Evolutionary conservation across 2,329 filamentous ascomycete genomes (phyloP).

Genomic region (Aspergillus ochraceoroseus): DNA sequence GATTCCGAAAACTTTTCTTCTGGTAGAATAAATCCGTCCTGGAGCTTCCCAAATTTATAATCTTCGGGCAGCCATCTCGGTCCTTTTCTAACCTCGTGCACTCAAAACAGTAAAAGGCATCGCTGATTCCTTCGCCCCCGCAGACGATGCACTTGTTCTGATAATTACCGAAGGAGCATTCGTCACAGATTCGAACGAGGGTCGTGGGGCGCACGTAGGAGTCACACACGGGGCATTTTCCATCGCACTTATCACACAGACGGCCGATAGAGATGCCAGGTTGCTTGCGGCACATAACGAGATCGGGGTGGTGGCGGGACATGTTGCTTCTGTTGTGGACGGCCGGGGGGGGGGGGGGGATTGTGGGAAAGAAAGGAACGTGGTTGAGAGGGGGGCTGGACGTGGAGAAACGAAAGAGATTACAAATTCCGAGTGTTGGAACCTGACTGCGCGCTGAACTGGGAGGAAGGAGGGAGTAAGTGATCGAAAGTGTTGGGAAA

Average conservation of each 20-base stretch:
- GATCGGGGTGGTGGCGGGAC: conserved; percentile 95
- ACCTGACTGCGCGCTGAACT: too few species aligned
- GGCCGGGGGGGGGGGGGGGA: background rate
- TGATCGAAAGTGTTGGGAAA: conserved; percentile 16
- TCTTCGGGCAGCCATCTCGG: conserved; percentile 95
- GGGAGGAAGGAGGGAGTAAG: too few species aligned
- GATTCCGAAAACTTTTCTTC: conserved; percentile 57
- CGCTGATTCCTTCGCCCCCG: conserved; percentile 94
- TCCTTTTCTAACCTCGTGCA: conserved; percentile 97
- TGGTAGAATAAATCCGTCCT: conserved; percentile 84
- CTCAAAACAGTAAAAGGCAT: conserved; percentile 99
- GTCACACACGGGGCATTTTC: conserved; percentile 98
- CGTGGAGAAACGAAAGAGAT: background rate
- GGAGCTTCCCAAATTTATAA: conserved; percentile 94
- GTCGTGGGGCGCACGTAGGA: conserved; percentile 98
- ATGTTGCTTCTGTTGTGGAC: conserved; percentile 49
- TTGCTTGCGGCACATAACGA: conserved; percentile 99
- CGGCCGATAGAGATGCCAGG: conserved; percentile 95
- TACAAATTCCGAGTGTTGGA: conserved; percentile 1
- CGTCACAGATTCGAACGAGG: conserved; percentile 96
- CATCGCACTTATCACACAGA: conserved; percentile 99
- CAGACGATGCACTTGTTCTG: conserved; percentile 99
- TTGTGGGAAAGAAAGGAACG: background rate
- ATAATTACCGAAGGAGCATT: conserved; percentile 99
- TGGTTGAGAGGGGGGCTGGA: background rate